phyloP scores from a whole-genome alignment of 495 filamentous ascomycete genomes.

The Penicillium mononematosum region DNA sequence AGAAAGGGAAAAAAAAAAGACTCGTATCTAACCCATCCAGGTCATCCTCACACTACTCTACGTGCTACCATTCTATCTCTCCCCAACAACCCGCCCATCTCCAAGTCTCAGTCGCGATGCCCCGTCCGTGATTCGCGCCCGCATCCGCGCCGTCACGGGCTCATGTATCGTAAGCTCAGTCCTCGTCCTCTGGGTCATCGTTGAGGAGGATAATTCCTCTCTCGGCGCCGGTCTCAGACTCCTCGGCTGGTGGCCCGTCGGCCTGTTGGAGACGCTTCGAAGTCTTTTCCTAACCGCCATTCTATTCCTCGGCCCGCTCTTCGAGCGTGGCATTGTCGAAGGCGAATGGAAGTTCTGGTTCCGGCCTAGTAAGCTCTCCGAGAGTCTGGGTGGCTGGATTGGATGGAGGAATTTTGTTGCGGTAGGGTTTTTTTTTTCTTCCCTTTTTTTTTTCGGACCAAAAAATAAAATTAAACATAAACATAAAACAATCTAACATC shows the following conservation, averaged over 20 bases:
- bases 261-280: conserved; percentile 55
- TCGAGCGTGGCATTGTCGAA: conserved; percentile 69
- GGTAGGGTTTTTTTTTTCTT: conserved; percentile 30
- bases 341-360: conserved; percentile 68
- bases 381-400: conserved; percentile 58
- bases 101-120: conserved; percentile 81
- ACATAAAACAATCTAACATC: not conserved
- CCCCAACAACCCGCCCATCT: conserved; percentile 72
- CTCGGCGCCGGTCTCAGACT: conserved; percentile 56
- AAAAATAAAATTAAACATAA: no score
- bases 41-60: conserved; percentile 79
- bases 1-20: not conserved
- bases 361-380: conserved; percentile 37
- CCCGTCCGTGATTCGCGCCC: conserved; percentile 83
- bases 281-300: conserved; percentile 67
- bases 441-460: no score
- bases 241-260: conserved; percentile 74
- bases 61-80: conserved; percentile 89
- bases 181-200: conserved; percentile 61
- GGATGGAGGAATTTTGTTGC: conserved; percentile 66
- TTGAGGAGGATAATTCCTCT: conserved; percentile 44
- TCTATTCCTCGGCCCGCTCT: conserved; percentile 84
- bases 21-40: conserved; percentile 35
- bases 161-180: conserved; percentile 63
- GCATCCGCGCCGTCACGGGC: conserved; percentile 73